These are phyloP conservation scores for Oropetium thomaeum DNA, from an alignment of 176 grass and related monocot species.

Conservation along the genomic window DNA sequence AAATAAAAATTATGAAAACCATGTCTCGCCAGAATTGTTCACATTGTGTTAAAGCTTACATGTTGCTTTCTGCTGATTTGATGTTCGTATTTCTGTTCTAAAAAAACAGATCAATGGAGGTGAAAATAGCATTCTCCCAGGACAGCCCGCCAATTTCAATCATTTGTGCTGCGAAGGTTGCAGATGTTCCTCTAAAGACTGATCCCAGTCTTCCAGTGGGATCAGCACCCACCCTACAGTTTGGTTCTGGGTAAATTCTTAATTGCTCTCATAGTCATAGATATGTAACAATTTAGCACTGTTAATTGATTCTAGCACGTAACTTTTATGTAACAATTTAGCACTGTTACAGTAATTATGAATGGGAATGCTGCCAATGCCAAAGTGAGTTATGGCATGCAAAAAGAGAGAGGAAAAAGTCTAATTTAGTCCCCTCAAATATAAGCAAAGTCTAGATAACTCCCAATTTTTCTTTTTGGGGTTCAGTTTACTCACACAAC, in stretches of 20 bases:
- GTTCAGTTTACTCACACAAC: too few species aligned
- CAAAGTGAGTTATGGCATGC: background rate
- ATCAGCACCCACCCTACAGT: conserved; percentile 40
- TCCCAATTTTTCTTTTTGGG: too few species aligned
- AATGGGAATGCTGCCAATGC: background rate
- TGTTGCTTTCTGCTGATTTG: background rate
- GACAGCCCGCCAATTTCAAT: conserved; percentile 66
- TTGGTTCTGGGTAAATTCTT: conserved; percentile 53
- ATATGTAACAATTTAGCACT: background rate
- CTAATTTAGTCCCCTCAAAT: too few species aligned
- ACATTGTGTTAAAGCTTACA: background rate
- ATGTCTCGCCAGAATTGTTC: background rate
- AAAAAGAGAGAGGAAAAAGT: too few species aligned
- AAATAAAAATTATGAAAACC: too few species aligned
- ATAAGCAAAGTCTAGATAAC: too few species aligned
- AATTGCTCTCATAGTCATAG: background rate
- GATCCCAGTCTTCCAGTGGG: conserved; percentile 54
- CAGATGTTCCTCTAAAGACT: conserved; percentile 36
- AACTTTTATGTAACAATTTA: background rate
- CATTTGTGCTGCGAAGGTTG: conserved; percentile 61
- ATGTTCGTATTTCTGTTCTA: background rate
- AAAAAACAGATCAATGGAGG: conserved; percentile 36
- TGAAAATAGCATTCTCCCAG: conserved; percentile 50
- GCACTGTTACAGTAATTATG: background rate
- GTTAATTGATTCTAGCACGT: background rate